These are phyloP conservation scores for Stevia rebaudiana DNA, from an alignment of 140 eudicot genomes.

Conservation along the genomic window DNA sequence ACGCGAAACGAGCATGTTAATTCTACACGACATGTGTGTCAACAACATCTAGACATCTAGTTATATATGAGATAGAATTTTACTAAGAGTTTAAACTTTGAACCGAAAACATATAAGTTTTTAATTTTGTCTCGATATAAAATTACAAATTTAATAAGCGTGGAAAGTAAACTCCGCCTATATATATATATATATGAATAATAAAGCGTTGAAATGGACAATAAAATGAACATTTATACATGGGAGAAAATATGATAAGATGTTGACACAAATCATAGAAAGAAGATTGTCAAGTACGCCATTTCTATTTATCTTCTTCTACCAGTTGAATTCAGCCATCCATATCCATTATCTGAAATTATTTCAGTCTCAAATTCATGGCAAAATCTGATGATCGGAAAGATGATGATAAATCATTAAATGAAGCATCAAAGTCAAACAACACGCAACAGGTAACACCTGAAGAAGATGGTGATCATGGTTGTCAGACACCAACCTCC, in stretches of 20 bases:
- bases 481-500: slow-evolving; percentile 29
- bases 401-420: slow-evolving; percentile 2
- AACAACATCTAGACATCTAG: too few relatives aligned
- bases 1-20: too few relatives aligned
- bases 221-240: not conserved
- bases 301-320: not conserved
- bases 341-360: not conserved
- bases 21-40: too few relatives aligned
- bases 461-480: not conserved
- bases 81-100: not conserved
- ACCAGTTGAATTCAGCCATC: not conserved
- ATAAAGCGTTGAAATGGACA: not conserved
- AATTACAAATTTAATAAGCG: not conserved
- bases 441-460: not conserved
- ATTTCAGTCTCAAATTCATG: slow-evolving; percentile 12
- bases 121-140: too few relatives aligned
- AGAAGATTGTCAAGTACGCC: slow-evolving; percentile 5
- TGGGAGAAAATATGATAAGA: slow-evolving; percentile 9
- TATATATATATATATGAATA: not conserved
- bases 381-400: not conserved
- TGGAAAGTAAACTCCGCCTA: not conserved
- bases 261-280: not conserved
- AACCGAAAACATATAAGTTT: not conserved
- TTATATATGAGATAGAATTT: too few relatives aligned
- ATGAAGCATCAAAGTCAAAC: slow-evolving; percentile 23